Evolutionary conservation across 2,329 filamentous ascomycete species (phyloP).

Genomic region (Aschersonia sp.): DNA sequence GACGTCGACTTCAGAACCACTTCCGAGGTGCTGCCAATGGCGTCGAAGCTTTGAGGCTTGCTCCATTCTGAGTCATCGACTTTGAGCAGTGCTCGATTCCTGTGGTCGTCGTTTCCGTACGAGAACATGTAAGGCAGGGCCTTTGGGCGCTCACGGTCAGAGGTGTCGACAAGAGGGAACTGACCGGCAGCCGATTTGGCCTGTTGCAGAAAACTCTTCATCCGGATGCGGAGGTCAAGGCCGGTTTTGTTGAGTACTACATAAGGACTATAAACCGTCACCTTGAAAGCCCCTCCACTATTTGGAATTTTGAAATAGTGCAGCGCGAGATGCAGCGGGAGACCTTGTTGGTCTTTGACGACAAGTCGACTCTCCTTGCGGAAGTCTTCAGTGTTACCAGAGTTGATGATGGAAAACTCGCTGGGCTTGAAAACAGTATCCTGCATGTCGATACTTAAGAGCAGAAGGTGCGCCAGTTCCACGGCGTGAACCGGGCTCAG

Average conservation of each 20-base stretch:
- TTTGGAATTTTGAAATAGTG: constrained; percentile 87
- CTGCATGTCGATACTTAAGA: constrained; percentile 92
- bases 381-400: constrained; percentile 77
- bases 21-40: constrained; percentile 84
- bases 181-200: constrained; percentile 76
- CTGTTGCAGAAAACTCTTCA: constrained; percentile 76
- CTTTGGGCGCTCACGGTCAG: constrained; percentile 46
- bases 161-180: constrained; percentile 37
- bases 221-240: constrained; percentile 71
- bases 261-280: constrained; percentile 90
- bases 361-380: constrained; percentile 64
- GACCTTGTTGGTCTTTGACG: constrained; percentile 72
- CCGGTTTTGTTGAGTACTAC: constrained; percentile 93
- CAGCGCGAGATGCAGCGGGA: constrained; percentile 66
- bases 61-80: constrained; percentile 90
- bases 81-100: constrained; percentile 78
- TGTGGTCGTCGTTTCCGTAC: constrained; percentile 73
- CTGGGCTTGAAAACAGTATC: constrained; percentile 89
- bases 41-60: constrained; percentile 94
- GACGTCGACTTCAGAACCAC: constrained; percentile 64
- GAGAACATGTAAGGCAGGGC: constrained; percentile 93
- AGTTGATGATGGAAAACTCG: constrained; percentile 95
- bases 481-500: constrained; percentile 96
- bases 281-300: constrained; percentile 88
- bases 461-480: constrained; percentile 80